Conservation (phyloP, 495 filamentous ascomycete genomes). For the Collariella sp. region DNA sequence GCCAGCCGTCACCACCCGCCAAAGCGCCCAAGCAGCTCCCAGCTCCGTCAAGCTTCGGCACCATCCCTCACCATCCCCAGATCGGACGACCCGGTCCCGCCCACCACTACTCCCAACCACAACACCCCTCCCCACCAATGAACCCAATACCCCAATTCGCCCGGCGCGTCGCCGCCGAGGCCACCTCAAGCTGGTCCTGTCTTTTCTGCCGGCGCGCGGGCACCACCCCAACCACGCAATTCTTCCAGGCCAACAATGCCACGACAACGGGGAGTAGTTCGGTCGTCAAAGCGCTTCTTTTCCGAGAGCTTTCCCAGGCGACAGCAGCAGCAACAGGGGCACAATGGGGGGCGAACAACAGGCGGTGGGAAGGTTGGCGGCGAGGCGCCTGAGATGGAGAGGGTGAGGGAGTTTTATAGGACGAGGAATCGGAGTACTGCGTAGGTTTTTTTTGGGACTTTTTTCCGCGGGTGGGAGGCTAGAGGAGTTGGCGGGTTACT, state of each 20-base stretch:
- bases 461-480: neutral
- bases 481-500: neutral
- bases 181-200: constrained; percentile 12
- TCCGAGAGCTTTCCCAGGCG: constrained; percentile 11
- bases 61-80: neutral
- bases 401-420: constrained; percentile 46
- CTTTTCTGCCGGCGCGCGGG: constrained; percentile 15
- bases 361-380: neutral
- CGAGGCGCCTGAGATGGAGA: constrained; percentile 43
- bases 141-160: constrained; percentile 17
- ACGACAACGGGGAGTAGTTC: no score
- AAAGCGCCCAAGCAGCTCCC: neutral
- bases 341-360: constrained; percentile 16
- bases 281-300: constrained; percentile 17
- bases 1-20: neutral
- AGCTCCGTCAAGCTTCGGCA: neutral
- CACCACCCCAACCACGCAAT: constrained; percentile 1
- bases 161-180: constrained; percentile 5
- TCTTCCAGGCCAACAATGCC: no score
- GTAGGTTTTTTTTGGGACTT: constrained; percentile 32
- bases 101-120: neutral
- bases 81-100: neutral
- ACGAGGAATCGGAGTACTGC: constrained; percentile 51
- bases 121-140: constrained; percentile 8
- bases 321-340: no score